Percentiles rank a stretch among this genome's conserved stretches.
These are phyloP conservation scores for Pelargonium myrrhifolium DNA, from an alignment of 441 rosid genomes.

Conservation along the genomic window DNA sequence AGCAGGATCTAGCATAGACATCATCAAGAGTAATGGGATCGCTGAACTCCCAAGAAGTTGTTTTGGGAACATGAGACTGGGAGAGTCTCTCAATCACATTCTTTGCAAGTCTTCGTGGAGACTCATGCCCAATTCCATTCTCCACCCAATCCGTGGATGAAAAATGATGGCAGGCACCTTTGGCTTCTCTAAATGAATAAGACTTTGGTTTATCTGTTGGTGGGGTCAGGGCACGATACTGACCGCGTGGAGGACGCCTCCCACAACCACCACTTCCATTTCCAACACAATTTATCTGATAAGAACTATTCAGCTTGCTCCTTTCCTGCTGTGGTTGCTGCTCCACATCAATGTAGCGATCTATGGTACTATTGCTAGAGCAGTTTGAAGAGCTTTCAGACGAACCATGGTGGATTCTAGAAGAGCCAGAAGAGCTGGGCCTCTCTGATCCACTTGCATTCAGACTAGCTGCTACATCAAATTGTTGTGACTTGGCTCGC, in stretches of 20 bases:
- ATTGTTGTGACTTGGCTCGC: constrained; percentile 39
- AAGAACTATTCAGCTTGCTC: constrained; percentile 36
- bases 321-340: constrained; percentile 43
- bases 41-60: constrained; percentile 38
- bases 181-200: constrained; percentile 64
- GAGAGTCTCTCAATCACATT: constrained; percentile 80
- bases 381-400: constrained; percentile 60
- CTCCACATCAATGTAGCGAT: constrained; percentile 93
- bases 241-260: constrained; percentile 70
- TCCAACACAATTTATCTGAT: constrained; percentile 35
- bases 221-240: constrained; percentile 53
- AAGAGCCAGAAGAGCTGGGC: constrained; percentile 33
- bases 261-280: constrained; percentile 29
- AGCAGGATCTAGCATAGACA: constrained; percentile 50
- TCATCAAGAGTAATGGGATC: constrained; percentile 75
- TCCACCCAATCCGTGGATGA: constrained; percentile 57
- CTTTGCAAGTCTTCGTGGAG: constrained; percentile 81
- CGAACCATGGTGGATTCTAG: constrained; percentile 38
- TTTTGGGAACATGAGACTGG: constrained; percentile 43
- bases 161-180: constrained; percentile 39
- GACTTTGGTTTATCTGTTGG: constrained; percentile 55
- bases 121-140: constrained; percentile 53
- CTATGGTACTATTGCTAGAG: constrained; percentile 77
- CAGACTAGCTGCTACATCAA: constrained; percentile 32
- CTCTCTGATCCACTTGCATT: constrained; percentile 30